Percentiles rank a stretch among this genome's conserved stretches.
Evolutionary conservation across 2,329 filamentous ascomycete genomes (phyloP).

Genomic region (Phyllosticta citribraziliensis): DNA sequence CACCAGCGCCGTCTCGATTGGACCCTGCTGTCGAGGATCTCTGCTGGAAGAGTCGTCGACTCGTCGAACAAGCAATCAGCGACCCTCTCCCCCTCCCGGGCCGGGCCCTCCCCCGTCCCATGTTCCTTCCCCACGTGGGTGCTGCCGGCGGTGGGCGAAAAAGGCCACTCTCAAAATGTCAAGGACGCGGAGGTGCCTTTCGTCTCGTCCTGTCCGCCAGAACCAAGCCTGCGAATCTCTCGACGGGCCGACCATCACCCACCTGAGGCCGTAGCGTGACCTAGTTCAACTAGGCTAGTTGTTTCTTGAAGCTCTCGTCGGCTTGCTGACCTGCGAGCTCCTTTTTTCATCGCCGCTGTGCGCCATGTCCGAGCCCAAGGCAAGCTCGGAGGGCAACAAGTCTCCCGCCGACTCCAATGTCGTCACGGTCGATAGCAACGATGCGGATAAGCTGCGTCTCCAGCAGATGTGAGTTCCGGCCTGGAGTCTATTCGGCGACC

Average conservation of each 20-base stretch:
- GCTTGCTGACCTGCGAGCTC: background rate
- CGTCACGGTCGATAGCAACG: background rate
- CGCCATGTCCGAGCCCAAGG: background rate
- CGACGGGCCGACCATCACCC: background rate
- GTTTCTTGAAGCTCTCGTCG: background rate
- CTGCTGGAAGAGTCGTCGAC: background rate
- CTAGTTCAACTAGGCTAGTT: too few relatives aligned
- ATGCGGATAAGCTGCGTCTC: slow-evolving; percentile 7
- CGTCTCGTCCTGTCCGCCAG: background rate
- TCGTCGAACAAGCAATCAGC: background rate
- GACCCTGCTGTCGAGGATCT: background rate
- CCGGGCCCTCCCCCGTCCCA: background rate
- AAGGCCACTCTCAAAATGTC: background rate
- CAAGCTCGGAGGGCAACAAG: background rate
- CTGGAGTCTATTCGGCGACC: background rate
- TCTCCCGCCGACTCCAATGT: slow-evolving; percentile 3
- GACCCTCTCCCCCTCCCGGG: background rate
- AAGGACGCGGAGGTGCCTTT: background rate
- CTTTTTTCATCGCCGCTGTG: background rate
- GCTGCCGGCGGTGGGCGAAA: background rate
- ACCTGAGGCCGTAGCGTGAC: background rate
- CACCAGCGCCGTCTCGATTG: background rate
- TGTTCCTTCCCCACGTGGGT: background rate
- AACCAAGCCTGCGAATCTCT: background rate
- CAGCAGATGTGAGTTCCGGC: slow-evolving; percentile 8